These are phyloP conservation scores for Coprinellus micaceus DNA, from an alignment of 768 basidiomycete species.

Conservation along the genomic window DNA sequence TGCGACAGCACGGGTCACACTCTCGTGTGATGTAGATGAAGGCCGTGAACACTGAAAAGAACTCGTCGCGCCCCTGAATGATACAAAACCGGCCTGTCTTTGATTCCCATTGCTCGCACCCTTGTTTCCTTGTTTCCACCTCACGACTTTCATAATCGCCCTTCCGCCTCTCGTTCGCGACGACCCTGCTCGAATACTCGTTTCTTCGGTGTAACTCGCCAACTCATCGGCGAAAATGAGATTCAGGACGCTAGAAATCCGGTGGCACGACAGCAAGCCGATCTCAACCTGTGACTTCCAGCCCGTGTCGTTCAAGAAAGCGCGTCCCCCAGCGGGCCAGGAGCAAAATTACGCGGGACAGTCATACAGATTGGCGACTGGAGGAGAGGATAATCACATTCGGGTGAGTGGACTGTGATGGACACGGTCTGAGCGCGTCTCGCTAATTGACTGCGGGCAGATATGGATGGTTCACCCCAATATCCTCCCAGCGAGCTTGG, in stretches of 20 bases:
- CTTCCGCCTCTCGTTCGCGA: neutral
- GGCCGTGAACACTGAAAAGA: neutral
- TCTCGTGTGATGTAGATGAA: neutral
- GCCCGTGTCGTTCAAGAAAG: conserved; percentile 75
- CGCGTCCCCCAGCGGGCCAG: conserved; percentile 54
- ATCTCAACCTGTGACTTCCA: conserved; percentile 98
- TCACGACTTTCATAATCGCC: neutral
- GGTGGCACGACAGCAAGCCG: conserved; percentile 94
- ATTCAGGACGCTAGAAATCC: conserved; percentile 86
- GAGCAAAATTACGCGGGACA: conserved; percentile 61
- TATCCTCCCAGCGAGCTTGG: conserved; percentile 63
- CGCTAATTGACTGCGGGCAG: conserved; percentile 34
- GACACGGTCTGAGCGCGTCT: conserved; percentile 3
- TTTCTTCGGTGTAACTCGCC: neutral
- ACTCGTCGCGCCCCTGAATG: conserved; percentile 2
- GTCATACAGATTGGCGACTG: conserved; percentile 89
- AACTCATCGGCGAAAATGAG: conserved; percentile 52
- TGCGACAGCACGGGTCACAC: too few species aligned
- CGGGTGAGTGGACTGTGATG: conserved; percentile 57
- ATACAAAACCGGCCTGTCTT: conserved; percentile 6
- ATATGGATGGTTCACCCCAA: conserved; percentile 95
- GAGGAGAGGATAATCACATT: conserved; percentile 95
- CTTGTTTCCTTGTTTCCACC: neutral
- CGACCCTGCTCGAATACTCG: neutral
- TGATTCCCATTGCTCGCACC: conserved; percentile 4